Percentiles rank a stretch among this genome's conserved stretches.
Conservation (phyloP, 768 basidiomycete species). For the Mycena albidolilacea region DNA sequence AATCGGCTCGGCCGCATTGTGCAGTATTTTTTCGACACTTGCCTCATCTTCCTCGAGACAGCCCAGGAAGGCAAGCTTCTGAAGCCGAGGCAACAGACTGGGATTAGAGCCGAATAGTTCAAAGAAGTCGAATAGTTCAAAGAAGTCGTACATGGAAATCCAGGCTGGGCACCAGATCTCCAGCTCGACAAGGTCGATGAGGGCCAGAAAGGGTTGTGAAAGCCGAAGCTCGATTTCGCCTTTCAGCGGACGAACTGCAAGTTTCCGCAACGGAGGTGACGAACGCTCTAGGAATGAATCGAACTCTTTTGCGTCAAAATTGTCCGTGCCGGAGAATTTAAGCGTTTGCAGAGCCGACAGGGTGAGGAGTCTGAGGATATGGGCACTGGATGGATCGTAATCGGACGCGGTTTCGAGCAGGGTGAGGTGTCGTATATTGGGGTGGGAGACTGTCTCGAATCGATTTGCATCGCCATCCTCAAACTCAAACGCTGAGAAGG, state of each 20-base stretch:
- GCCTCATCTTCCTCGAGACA: neutral
- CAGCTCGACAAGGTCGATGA: conserved; percentile 1
- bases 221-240: neutral
- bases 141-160: neutral
- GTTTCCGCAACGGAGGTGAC: neutral
- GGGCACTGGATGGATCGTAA: neutral
- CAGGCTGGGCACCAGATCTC: neutral
- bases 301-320: neutral
- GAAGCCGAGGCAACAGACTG: conserved; percentile 9
- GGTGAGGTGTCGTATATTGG: conserved; percentile 13
- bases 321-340: neutral
- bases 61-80: conserved; percentile 11
- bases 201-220: too few relatives aligned
- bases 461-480: neutral
- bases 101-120: neutral
- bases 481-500: neutral
- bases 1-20: neutral
- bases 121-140: conserved; percentile 3
- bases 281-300: neutral
- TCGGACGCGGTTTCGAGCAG: conserved; percentile 1
- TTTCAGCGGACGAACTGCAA: neutral
- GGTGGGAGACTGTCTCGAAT: neutral
- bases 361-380: neutral
- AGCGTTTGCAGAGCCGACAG: neutral
- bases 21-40: neutral